Evolutionary conservation across 2,329 filamentous ascomycete genomes (phyloP).

Genomic region (Penicillium concentricum): DNA sequence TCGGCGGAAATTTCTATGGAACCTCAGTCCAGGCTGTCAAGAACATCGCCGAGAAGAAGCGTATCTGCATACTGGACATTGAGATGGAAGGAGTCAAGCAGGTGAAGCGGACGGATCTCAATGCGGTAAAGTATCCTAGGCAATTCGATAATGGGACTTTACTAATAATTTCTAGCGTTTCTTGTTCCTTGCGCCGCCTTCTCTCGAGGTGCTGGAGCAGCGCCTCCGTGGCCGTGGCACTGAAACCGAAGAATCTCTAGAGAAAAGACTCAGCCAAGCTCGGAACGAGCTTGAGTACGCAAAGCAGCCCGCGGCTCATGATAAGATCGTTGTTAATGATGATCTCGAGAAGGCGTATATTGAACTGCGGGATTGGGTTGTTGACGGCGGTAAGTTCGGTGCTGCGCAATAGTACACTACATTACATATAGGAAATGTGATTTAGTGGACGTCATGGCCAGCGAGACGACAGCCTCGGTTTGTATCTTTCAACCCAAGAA

Average conservation of each 20-base stretch:
- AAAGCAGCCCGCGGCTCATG: conserved; percentile 64
- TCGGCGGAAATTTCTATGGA: conserved; percentile 83
- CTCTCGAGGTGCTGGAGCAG: conserved; percentile 69
- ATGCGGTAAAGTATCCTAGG: conserved; percentile 46
- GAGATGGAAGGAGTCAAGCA: conserved; percentile 99
- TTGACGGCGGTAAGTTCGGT: conserved; percentile 42
- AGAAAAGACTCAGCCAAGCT: conserved; percentile 69
- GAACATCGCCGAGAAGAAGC: conserved; percentile 68
- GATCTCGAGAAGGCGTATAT: conserved; percentile 58
- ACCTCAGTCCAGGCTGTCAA: conserved; percentile 78
- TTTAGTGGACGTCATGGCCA: not conserved
- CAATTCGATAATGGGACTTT: not conserved
- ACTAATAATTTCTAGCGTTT: conserved; percentile 53
- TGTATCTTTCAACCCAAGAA: conserved; percentile 11
- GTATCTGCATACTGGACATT: conserved; percentile 84
- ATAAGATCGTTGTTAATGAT: conserved; percentile 66
- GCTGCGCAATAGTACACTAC: conserved; percentile 6
- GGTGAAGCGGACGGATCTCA: conserved; percentile 72
- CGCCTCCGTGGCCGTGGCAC: conserved; percentile 73
- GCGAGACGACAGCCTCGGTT: not conserved
- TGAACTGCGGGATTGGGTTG: conserved; percentile 55
- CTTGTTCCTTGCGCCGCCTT: conserved; percentile 81
- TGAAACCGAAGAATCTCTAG: conserved; percentile 71
- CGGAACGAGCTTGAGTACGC: conserved; percentile 72
- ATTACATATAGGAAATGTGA: not conserved